A percentile compares a stretch with the other conserved stretches of the same genome.
phyloP scores from a whole-genome alignment of 2,329 filamentous ascomycete genomes.

The Claviceps africana region DNA sequence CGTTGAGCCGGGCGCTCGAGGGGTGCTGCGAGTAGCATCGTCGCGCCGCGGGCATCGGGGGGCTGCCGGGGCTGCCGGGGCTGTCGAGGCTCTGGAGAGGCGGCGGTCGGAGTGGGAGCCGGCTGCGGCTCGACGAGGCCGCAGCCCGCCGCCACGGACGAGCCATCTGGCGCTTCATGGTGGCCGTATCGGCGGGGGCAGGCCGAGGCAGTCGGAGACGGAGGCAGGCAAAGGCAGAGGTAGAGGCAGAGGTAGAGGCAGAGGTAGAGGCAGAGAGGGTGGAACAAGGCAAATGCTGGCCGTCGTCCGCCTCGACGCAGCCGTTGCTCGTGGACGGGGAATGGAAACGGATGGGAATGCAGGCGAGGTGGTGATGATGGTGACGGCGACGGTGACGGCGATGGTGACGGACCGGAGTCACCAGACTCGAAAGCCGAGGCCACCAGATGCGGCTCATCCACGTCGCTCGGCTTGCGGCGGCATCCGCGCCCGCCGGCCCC shows the following conservation, averaged over 20 bases:
- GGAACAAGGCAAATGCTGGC: neutral
- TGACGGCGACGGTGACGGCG: too few relatives aligned
- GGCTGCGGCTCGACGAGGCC: constrained; percentile 9
- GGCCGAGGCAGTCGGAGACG: constrained; percentile 3
- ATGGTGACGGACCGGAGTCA: neutral
- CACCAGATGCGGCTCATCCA: neutral
- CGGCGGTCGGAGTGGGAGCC: constrained; percentile 2
- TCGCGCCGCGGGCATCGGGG: constrained; percentile 8
- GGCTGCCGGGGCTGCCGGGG: too few relatives aligned
- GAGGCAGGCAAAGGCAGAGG: neutral
- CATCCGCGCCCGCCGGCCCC: constrained; percentile 7
- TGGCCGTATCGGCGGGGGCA: neutral
- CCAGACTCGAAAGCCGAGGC: neutral
- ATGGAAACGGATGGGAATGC: neutral
- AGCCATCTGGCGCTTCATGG: constrained; percentile 21
- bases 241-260: too few relatives aligned
- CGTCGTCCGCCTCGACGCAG: neutral
- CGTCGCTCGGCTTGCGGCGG: constrained; percentile 25
- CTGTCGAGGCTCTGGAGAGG: neutral
- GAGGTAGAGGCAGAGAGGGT: neutral
- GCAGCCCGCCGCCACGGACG: constrained; percentile 17
- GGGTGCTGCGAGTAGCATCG: constrained; percentile 41
- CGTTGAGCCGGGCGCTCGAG: constrained; percentile 56
- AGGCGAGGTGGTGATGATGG: too few relatives aligned
- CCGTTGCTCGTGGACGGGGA: neutral